Base-by-base conservation (phyloP, 768 basidiomycete genomes). In the Lactarius deliciosus region DNA sequence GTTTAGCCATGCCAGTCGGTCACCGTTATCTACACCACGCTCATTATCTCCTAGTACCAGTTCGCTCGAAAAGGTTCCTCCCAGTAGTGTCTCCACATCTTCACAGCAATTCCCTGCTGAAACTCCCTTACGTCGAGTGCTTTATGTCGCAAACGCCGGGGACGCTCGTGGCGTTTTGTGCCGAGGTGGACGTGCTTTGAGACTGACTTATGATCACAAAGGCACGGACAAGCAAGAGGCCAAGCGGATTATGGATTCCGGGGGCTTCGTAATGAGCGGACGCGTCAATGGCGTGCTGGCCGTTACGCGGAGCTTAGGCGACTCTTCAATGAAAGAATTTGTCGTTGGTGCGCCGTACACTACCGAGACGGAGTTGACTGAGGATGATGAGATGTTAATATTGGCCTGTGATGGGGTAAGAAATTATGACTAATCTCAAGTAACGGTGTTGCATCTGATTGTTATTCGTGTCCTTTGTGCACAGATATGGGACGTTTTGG, bases 251-350 rank as follows among this genome's bases (percentile, higher is more conserved):
- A 95, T 85, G 58, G 97, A 98, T 74, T 97, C 97, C 0, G 97
- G 97, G 11, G 97, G 97, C 1, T 99, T 98, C 74, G 96, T 99
- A 25, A 89, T 99, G 91, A 96, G 96, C 73, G 97, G 96, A 69
- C 86, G 97, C 15, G 97, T 99, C 40, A 99, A 99, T 71, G 97
- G 96, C 69, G 96, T 98, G 50, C 80, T 99, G 63, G 95, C 95
- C 7, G 97, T 99, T 34, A 99, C 97, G 20, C 84, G 97, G 65
- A 94, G 94, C 73, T 80, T 99, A 64, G 97, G 97, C 40, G 97
- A 99, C 74, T 91, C 94, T 2, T 91, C 94, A 8, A 98, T 99
- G 97, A 99, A 99, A 78, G 97, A 99, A 73, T 99, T 96, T 75
- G 97, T 99, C 13, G 97, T 98, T 57, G 97, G 97, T 2, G 86